Base-by-base conservation (phyloP, 176 grass and related monocot genomes). In the Rhynchospora tenuis region DNA sequence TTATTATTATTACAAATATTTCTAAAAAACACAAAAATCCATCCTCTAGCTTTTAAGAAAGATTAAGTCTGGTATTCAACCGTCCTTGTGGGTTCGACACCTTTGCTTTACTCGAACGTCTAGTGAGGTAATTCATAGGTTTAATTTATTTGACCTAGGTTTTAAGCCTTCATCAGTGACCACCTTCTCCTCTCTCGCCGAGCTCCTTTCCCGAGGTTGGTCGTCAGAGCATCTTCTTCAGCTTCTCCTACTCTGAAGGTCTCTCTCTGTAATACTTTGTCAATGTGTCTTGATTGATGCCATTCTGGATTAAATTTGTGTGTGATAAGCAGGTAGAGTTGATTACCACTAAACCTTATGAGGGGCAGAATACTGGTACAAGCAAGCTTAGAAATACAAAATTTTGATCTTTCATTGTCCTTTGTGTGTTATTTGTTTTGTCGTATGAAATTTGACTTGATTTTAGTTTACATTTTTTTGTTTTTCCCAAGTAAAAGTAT, bases 301-400 rank as follows among this genome's bases (percentile, higher is more conserved):
- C 2, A 65, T 83, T 80, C 46, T 7, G 29, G 43, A 38, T 7
- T 70, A 43, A 70, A 44, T 45, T 85, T 72, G 9, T 19, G 6
- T 19, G 23, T 85, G 8, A 6, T n/a, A n/a, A n/a, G n/a, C n/a
- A n/a, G n/a, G n/a, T n/a, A n/a, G n/a, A n/a, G n/a, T n/a, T n/a
- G n/a, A n/a, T n/a, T 6, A 82, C 86, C 0, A 94, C 94, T 45
- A 97, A 90, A 74, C 91, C 94, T 0, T 86, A 92, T 20, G 88
- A 97, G 87, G 91, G 91, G 19, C 91, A 97, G 80, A 97, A 97
- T 86, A 97, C 94, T 0, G 94, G 94, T 46, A 97, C 94, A n/a
- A 97, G 91, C 33, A 90, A 91, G 4, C 84, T 97, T 45, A 92
- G 94, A 64, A 97, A 97, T 74, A 97, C 19, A 3, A 69, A 3